Evolutionary conservation across 129 eudicot genomes (phyloP).

Genomic region (Flaveria robusta): DNA sequence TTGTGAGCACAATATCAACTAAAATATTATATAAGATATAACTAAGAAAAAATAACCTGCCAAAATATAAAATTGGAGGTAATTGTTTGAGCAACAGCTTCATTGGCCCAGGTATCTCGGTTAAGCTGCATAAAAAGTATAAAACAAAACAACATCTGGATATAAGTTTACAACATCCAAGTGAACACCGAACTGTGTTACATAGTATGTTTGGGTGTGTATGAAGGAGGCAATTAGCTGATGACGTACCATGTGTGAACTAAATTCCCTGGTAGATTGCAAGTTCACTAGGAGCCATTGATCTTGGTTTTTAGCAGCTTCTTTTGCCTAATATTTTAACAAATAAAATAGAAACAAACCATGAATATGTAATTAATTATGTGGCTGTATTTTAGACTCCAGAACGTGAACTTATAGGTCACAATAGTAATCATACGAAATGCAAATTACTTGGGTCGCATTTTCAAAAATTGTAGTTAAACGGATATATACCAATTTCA

Average conservation of each 20-base stretch:
- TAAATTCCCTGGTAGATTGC: constrained; percentile 91
- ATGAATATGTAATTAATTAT: neutral
- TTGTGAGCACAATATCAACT: neutral
- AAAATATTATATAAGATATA: neutral
- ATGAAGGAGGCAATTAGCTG: neutral
- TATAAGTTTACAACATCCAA: constrained; percentile 4
- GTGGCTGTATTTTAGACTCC: neutral
- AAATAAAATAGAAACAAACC: neutral
- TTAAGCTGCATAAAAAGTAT: constrained; percentile 66
- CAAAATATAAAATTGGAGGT: constrained; percentile 86
- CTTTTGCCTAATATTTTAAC: constrained; percentile 65
- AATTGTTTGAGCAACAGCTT: constrained; percentile 96
- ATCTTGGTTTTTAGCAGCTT: constrained; percentile 70
- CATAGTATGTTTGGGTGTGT: neutral
- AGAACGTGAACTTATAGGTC: neutral
- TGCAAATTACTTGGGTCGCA: neutral
- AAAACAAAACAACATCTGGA: neutral
- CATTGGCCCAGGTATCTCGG: constrained; percentile 99
- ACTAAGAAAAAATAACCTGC: constrained; percentile 62
- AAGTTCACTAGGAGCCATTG: constrained; percentile 87
- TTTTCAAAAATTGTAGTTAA: neutral
- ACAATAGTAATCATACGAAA: neutral
- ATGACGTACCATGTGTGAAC: constrained; percentile 88
- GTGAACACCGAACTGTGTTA: neutral
- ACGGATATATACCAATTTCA: neutral